Evolutionary conservation across 2,329 filamentous ascomycete genomes (phyloP).

Genomic region (Colletotrichum liaoningense): DNA sequence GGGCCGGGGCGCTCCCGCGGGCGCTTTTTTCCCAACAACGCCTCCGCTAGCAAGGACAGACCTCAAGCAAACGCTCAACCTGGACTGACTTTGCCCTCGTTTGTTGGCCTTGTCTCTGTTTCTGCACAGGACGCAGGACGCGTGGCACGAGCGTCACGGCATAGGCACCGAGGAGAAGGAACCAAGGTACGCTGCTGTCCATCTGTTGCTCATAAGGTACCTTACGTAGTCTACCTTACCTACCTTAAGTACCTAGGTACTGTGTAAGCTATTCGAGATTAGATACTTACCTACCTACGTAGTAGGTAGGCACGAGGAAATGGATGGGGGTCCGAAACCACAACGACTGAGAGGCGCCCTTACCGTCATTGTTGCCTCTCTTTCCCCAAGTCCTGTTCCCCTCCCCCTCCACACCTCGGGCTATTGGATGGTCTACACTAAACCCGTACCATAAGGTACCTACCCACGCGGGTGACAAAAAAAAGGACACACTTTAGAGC

Average conservation of each 20-base stretch:
- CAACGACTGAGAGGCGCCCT: neutral
- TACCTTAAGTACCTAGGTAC: too few species aligned
- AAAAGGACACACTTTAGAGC: too few species aligned
- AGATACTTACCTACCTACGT: too few species aligned
- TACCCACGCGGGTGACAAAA: too few species aligned
- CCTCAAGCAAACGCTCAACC: neutral
- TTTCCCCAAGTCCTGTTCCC: neutral
- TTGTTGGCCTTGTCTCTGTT: conserved; percentile 6
- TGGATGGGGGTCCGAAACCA: neutral
- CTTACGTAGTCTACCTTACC: too few species aligned
- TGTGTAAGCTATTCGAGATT: too few species aligned
- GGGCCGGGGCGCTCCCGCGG: too few species aligned
- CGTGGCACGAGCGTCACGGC: conserved; percentile 20
- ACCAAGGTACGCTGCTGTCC: neutral
- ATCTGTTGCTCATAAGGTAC: too few species aligned
- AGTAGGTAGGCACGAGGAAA: neutral
- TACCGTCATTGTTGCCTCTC: neutral
- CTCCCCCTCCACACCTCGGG: neutral
- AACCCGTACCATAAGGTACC: too few species aligned
- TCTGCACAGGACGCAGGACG: conserved; percentile 17
- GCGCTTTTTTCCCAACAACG: neutral
- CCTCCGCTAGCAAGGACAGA: neutral
- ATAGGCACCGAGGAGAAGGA: neutral
- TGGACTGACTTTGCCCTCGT: neutral
- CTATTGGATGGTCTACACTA: neutral